These are phyloP conservation scores for Petunia hybrid DNA, from an alignment of 305 asterid species.

Conservation along the genomic window DNA sequence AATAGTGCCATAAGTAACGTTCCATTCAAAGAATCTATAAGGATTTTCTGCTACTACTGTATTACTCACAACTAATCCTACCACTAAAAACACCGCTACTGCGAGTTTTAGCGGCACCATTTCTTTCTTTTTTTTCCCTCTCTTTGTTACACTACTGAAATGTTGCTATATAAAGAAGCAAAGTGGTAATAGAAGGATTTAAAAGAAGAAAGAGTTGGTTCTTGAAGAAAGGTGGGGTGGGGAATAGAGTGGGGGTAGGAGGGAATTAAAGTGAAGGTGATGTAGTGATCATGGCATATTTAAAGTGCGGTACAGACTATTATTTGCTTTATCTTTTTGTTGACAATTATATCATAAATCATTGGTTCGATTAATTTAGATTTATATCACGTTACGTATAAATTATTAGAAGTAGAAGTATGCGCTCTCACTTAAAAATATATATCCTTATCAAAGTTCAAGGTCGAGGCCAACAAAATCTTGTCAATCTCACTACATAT, in stretches of 20 bases:
- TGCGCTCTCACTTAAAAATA: too few species aligned
- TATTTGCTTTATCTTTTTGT: too few species aligned
- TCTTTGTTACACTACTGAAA: background rate
- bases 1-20: conserved; percentile 76
- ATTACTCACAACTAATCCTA: conserved; percentile 41
- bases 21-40: conserved; percentile 78
- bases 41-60: conserved; percentile 72
- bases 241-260: background rate
- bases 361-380: background rate
- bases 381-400: background rate
- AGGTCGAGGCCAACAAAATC: too few species aligned
- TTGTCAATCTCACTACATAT: too few species aligned
- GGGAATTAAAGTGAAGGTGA: conserved; percentile 25
- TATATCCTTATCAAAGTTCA: too few species aligned
- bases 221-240: background rate
- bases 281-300: conserved; percentile 2
- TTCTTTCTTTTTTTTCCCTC: background rate
- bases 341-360: background rate
- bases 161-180: conserved; percentile 19
- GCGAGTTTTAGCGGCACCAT: conserved; percentile 61
- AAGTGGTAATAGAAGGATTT: conserved; percentile 16
- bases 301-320: conserved; percentile 7
- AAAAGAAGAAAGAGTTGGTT: conserved; percentile 19
- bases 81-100: conserved; percentile 36
- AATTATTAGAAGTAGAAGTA: too few species aligned